Evolutionary conservation across 2,329 filamentous ascomycete genomes (phyloP).

Genomic region (Penicillium sp.): DNA sequence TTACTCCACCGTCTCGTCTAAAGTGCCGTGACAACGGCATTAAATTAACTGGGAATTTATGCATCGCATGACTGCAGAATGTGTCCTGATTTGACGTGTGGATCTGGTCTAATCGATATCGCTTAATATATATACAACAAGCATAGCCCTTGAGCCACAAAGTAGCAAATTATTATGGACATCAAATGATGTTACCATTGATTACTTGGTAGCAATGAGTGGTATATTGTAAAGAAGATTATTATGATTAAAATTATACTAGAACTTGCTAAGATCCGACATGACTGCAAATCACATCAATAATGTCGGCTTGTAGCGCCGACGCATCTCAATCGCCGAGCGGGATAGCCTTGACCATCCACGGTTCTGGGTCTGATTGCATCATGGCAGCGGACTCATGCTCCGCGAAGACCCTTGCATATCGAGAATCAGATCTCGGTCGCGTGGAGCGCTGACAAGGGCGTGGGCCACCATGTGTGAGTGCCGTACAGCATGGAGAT

Average conservation of each 20-base stretch:
- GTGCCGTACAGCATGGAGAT: background rate
- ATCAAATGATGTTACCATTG: background rate
- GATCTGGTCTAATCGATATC: background rate
- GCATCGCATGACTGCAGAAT: background rate
- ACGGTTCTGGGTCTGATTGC: slow-evolving; percentile 1
- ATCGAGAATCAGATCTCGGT: slow-evolving; percentile 2
- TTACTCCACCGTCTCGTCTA: slow-evolving; percentile 22
- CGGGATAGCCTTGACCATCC: background rate
- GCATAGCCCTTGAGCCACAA: background rate
- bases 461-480: background rate
- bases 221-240: too few species aligned
- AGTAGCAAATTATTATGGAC: background rate
- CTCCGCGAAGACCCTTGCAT: slow-evolving; percentile 8
- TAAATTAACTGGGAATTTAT: background rate
- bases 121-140: background rate
- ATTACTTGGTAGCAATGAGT: background rate
- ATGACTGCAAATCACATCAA: background rate
- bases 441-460: background rate
- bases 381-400: background rate
- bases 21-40: slow-evolving; percentile 17
- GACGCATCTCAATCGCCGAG: background rate
- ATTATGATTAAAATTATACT: background rate
- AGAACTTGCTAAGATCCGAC: background rate
- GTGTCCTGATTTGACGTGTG: background rate
- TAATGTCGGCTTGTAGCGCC: background rate